These are phyloP conservation scores for Lentinus tigrinus DNA, from an alignment of 768 basidiomycete species.

Conservation along the genomic window DNA sequence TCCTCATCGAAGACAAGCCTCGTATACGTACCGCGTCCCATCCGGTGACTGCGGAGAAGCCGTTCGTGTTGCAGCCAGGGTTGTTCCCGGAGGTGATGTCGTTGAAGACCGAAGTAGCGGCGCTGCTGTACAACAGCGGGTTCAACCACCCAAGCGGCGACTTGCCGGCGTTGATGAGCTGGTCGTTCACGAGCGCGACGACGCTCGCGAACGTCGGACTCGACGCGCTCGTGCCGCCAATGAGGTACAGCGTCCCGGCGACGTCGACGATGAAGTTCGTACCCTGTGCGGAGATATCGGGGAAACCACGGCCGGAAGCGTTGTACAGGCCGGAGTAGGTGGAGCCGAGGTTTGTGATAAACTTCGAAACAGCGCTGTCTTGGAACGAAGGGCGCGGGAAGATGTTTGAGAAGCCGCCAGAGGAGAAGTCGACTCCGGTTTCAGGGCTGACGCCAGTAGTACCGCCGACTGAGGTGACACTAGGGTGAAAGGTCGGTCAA, in stretches of 20 bases:
- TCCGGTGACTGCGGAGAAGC: constrained; percentile 36
- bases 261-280: constrained; percentile 47
- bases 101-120: constrained; percentile 26
- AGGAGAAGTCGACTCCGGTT: constrained; percentile 27
- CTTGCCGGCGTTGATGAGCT: constrained; percentile 28
- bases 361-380: constrained; percentile 38
- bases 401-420: constrained; percentile 34
- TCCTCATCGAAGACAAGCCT: not conserved
- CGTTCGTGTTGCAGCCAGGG: constrained; percentile 57
- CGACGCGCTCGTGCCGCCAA: constrained; percentile 44
- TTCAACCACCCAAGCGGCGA: constrained; percentile 37
- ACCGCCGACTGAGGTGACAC: constrained; percentile 34
- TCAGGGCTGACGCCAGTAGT: constrained; percentile 26
- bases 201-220: constrained; percentile 31
- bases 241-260: constrained; percentile 37
- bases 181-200: constrained; percentile 36
- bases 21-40: constrained; percentile 30
- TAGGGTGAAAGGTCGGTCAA: not conserved
- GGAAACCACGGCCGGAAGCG: constrained; percentile 40
- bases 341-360: constrained; percentile 40
- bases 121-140: constrained; percentile 30
- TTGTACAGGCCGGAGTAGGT: constrained; percentile 57
- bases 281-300: constrained; percentile 62
- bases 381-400: constrained; percentile 35
- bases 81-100: constrained; percentile 59